phyloP scores from a whole-genome alignment of 2,329 filamentous ascomycete genomes.

The Exserohilum turcica region DNA sequence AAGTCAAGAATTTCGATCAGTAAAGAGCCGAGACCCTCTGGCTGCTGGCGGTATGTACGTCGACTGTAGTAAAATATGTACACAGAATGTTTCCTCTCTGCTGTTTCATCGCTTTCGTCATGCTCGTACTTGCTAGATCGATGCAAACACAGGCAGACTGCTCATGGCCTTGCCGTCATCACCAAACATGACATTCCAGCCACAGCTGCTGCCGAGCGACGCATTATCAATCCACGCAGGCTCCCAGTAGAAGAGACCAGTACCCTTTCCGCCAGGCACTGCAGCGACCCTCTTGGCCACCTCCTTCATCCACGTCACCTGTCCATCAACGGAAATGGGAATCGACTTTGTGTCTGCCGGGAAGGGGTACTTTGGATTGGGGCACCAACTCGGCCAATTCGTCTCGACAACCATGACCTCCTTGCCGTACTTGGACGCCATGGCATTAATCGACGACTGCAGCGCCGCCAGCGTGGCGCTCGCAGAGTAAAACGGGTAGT shows the following conservation, averaged over 20 bases:
- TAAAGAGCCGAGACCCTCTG: conserved; percentile 7
- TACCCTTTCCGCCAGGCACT: conserved; percentile 56
- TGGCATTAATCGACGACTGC: conserved; percentile 60
- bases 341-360: conserved; percentile 65
- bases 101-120: background rate
- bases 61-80: conserved; percentile 6
- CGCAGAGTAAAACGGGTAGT: conserved; percentile 72
- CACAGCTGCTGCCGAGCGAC: conserved; percentile 67
- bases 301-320: conserved; percentile 64
- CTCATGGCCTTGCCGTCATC: conserved; percentile 60
- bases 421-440: conserved; percentile 68
- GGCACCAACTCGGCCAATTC: conserved; percentile 70
- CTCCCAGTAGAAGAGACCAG: conserved; percentile 75
- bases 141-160: conserved; percentile 62
- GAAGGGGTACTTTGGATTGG: conserved; percentile 62
- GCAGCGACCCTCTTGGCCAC: conserved; percentile 62
- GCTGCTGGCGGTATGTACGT: background rate
- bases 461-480: conserved; percentile 64
- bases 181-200: conserved; percentile 67
- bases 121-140: background rate
- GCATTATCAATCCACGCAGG: conserved; percentile 72
- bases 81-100: background rate
- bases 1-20: conserved; percentile 55
- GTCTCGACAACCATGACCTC: conserved; percentile 72
- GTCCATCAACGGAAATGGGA: conserved; percentile 67